Conservation (phyloP, 768 basidiomycete genomes). For the Mycena kentingensis region DNA sequence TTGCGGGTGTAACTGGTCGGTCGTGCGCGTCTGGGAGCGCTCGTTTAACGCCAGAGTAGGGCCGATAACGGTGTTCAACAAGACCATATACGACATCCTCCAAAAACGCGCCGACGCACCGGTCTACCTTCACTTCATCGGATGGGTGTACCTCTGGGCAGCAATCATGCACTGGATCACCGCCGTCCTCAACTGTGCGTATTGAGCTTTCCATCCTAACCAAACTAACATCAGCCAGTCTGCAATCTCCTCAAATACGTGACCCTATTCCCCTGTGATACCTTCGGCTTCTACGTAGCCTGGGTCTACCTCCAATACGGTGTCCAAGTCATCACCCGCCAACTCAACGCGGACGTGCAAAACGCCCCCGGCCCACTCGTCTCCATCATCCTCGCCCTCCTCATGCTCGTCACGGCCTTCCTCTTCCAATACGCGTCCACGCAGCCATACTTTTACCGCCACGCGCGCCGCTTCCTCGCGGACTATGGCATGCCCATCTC, state of each 20-base stretch:
- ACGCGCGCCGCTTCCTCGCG: constrained; percentile 71
- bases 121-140: constrained; percentile 81
- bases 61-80: constrained; percentile 92
- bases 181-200: constrained; percentile 73
- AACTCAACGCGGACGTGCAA: constrained; percentile 47
- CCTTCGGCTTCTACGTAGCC: constrained; percentile 90
- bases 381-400: constrained; percentile 69
- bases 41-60: constrained; percentile 41
- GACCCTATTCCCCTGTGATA: constrained; percentile 88
- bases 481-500: constrained; percentile 94
- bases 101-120: constrained; percentile 59
- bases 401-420: constrained; percentile 77
- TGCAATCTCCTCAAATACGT: constrained; percentile 86
- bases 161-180: constrained; percentile 86
- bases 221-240: constrained; percentile 43
- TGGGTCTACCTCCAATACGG: constrained; percentile 92
- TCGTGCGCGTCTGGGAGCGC: constrained; percentile 5
- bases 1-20: constrained; percentile 87
- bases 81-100: constrained; percentile 82
- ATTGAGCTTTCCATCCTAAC: not conserved
- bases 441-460: constrained; percentile 69
- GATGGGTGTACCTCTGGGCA: constrained; percentile 92
- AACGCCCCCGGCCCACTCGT: constrained; percentile 56
- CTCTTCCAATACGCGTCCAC: constrained; percentile 68
- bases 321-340: constrained; percentile 78